Evolutionary conservation across 441 rosid species (phyloP).

Genomic region (Metrosideros polymorpha): DNA sequence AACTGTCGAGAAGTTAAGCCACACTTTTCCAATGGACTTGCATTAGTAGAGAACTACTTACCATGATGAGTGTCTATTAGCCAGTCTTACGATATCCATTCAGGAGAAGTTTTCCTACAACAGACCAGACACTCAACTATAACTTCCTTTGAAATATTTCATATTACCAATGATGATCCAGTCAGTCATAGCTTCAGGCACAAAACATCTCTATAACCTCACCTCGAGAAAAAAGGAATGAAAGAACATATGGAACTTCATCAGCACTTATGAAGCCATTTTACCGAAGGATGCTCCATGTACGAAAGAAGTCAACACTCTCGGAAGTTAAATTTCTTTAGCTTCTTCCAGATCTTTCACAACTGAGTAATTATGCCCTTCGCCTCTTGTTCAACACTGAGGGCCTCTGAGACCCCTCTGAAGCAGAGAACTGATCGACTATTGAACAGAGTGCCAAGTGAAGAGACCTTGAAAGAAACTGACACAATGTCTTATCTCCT

Average conservation of each 20-base stretch:
- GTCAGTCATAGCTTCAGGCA: neutral
- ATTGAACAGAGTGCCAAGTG: slow-evolving; percentile 23
- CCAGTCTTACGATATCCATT: neutral
- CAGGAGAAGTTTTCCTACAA: neutral
- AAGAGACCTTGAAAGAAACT: slow-evolving; percentile 19
- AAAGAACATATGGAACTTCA: neutral
- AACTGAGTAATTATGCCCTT: slow-evolving; percentile 18
- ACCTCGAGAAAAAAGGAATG: neutral
- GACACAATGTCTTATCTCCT: slow-evolving; percentile 7
- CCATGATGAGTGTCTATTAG: neutral
- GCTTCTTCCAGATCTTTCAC: neutral
- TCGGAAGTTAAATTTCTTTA: neutral
- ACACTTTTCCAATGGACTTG: too few relatives aligned
- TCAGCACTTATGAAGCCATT: neutral
- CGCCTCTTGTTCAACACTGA: slow-evolving; percentile 29
- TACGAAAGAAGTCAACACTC: neutral
- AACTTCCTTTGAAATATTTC: neutral
- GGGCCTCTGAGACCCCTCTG: slow-evolving; percentile 19
- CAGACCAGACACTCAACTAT: neutral
- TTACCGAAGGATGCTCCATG: neutral
- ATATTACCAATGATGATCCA: neutral
- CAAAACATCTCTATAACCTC: neutral
- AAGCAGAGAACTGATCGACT: slow-evolving; percentile 26
- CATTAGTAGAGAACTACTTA: neutral
- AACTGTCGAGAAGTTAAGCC: too few relatives aligned